Base-by-base conservation (phyloP, 2,329 filamentous ascomycete genomes). In the Talaromyces sp. region DNA sequence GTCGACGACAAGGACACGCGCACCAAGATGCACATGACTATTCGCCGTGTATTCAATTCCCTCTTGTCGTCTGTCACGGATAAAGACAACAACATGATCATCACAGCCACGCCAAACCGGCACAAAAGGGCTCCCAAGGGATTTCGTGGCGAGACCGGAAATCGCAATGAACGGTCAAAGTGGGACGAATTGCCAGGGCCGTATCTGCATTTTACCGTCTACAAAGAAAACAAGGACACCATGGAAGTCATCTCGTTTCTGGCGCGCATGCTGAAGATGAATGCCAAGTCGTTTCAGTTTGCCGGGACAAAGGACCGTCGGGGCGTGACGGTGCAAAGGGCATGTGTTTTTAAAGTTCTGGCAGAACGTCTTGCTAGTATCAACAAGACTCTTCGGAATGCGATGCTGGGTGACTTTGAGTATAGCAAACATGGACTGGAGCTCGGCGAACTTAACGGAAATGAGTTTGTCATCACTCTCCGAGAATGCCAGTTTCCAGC, bases 191-290 rank as follows among this genome's bases (percentile, higher is more conserved):
- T 87, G 48, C 87, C 82, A n/a, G 91, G 89, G 19, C 88, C 92
- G 54, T 94, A 91, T 72, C 79, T 96, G 14, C 92, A 96, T 73
- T 96, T 96, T 73, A 93, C 90, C 0, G 81, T 97, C 56, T 95
- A 93, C 83, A 97, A 97, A 77, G 92, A 96, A 77, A 97, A 97
- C 77, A 92, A 93, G 71, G 92, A 97, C 71, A 97, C 92, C 1
- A 95, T 96, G 90, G 92, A 97, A 67, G 88, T 91, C 0, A 81
- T 95, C 57, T 88, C 85, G 57, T 90, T 89, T 68, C 83, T 97
- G 46, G 85, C 88, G 0, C 88, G 88, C 50, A 83, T 88, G 64
- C 77, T 96, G 64, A 89, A 88, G 70, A 80, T 90, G 64, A 82
- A 82, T 46, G 71, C 82, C 3, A 92, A 90, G 71, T 81, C 84